Conservation (phyloP, 768 basidiomycete genomes). For the Mycena venus region DNA sequence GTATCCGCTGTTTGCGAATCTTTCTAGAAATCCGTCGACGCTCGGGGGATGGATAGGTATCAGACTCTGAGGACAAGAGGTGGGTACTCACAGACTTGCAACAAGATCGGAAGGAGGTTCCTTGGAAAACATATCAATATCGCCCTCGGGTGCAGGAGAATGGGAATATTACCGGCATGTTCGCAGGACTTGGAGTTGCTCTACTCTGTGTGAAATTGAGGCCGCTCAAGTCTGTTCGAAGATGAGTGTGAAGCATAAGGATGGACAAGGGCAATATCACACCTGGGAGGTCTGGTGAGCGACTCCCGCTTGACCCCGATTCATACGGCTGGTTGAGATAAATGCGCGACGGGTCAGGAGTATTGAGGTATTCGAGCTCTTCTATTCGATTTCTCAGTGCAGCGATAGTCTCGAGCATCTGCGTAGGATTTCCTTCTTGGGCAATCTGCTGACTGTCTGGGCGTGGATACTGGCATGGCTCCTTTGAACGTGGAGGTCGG, state of each 20-base stretch:
- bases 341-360: not conserved
- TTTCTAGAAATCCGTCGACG: not conserved
- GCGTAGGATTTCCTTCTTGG: not conserved
- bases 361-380: conserved; percentile 7
- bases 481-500: conserved; percentile 19
- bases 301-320: not conserved
- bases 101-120: not conserved
- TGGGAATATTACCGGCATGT: not conserved
- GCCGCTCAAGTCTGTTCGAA: not conserved
- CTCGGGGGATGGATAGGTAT: not conserved
- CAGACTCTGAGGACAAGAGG: too few species aligned
- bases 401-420: conserved; percentile 21
- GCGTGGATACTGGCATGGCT: conserved; percentile 16
- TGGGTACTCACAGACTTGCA: not conserved
- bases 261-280: not conserved
- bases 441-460: not conserved
- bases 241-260: not conserved
- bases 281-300: not conserved
- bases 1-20: conserved; percentile 13
- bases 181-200: not conserved
- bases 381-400: not conserved
- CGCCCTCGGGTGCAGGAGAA: not conserved
- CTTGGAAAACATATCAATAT: not conserved
- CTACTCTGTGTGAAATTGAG: not conserved
- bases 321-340: conserved; percentile 8